Percentiles rank a stretch among this genome's conserved stretches.
These are phyloP conservation scores for Neofusicoccum laricinum DNA, from an alignment of 2,329 filamentous ascomycete genomes.

Conservation along the genomic window DNA sequence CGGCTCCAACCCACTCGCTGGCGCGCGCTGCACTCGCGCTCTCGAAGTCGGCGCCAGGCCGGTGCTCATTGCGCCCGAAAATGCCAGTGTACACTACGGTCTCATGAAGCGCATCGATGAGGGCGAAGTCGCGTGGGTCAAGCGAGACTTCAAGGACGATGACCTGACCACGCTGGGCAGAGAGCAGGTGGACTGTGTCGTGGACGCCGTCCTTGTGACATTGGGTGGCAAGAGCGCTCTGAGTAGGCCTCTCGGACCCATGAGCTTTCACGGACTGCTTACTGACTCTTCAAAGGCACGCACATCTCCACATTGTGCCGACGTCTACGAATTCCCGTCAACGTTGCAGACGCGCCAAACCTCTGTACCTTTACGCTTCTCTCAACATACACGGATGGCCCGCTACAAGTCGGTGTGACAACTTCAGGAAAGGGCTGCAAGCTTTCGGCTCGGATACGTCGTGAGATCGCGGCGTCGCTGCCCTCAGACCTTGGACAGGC, in stretches of 20 bases:
- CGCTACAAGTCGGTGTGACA: slow-evolving; percentile 90
- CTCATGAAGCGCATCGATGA: slow-evolving; percentile 64
- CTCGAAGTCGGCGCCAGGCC: slow-evolving; percentile 79
- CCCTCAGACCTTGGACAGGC: slow-evolving; percentile 73
- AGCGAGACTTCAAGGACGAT: slow-evolving; percentile 63
- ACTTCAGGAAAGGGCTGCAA: slow-evolving; percentile 95
- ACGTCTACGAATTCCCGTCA: slow-evolving; percentile 81
- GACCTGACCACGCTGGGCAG: slow-evolving; percentile 78
- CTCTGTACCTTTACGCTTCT: slow-evolving; percentile 89
- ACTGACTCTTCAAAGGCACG: slow-evolving; percentile 44
- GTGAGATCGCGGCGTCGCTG: slow-evolving; percentile 80
- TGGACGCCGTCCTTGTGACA: slow-evolving; percentile 92
- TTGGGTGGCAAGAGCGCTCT: slow-evolving; percentile 48
- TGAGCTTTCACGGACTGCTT: slow-evolving; percentile 12
- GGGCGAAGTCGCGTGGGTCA: slow-evolving; percentile 64
- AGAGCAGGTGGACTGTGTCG: slow-evolving; percentile 70
- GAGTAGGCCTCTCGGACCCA: slow-evolving; percentile 34
- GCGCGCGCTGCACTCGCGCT: slow-evolving; percentile 75
- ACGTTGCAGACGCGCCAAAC: slow-evolving; percentile 81
- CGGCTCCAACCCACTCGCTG: slow-evolving; percentile 84
- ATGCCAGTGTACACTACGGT: slow-evolving; percentile 58
- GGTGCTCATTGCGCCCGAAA: slow-evolving; percentile 70
- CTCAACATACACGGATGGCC: slow-evolving; percentile 84
- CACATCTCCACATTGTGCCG: slow-evolving; percentile 74
- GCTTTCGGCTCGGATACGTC: slow-evolving; percentile 80